Evolutionary conservation across 768 basidiomycete species (phyloP), one percentile per base, ranked within the genome.

Genomic region (Mycena leptocephala): DNA sequence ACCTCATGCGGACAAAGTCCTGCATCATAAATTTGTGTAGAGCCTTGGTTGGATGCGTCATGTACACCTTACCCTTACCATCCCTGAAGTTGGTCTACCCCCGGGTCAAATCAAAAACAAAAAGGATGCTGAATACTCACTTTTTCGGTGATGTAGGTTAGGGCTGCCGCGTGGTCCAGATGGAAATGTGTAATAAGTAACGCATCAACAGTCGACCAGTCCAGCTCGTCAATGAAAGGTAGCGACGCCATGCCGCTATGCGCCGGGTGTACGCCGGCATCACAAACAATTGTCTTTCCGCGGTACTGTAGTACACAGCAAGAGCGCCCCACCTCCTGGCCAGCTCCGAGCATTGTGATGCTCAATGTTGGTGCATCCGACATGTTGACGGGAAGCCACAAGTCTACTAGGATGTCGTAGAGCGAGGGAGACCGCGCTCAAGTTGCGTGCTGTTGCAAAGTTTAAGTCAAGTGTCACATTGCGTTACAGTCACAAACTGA

Each of bases 11-110:
- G 75, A 99, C 96, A 83, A 95, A 98, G 82, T 99, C 98, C 84
- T 98, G 97, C 98, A 99, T 99, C 91, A 99, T 98, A 84, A 98
- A 96, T 78, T 98, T 97, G 87, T 99, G 98, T 61, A 99, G 92
- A 8, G 97, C 98, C 85, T 99, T 99, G 16, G 98, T 99, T 1
- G 98, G 97, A 85, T 98, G 97, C 1, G 98, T 99, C 98, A 99
- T 99, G 87, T 99, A 99, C 20, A 99, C 97, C 81, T 98, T 98
- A 26, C 98, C 98, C 79, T 95, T 96, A 8, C 98, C 98, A 80
- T 99, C 97, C 83, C 92, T 90, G 85, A 99, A 99, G 84, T 99
- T 99, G 22, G 98, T 99, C 98, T 99, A 79, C 11, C 20, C 41
- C 37, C 64, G 7, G 20, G 59, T 26, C 74, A 59, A 71, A 37